These are phyloP conservation scores for Anisodus acutangulus DNA, from an alignment of 257 asterid genomes.

Conservation along the genomic window DNA sequence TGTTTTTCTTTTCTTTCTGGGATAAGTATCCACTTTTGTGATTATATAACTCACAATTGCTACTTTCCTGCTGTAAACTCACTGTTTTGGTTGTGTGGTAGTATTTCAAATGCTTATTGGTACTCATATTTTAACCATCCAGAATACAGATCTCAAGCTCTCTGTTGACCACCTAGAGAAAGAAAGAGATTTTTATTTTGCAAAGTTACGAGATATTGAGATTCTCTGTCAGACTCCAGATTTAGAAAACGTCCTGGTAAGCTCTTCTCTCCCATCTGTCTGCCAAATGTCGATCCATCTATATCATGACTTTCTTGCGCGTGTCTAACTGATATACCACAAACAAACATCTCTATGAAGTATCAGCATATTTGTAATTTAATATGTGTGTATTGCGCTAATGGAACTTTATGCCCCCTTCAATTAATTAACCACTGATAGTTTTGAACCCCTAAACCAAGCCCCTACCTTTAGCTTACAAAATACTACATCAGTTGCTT, in stretches of 20 bases:
- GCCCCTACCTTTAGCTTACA: background rate
- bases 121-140: conserved; percentile 31
- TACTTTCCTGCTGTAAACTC: background rate
- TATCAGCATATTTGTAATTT: background rate
- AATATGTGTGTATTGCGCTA: conserved; percentile 5
- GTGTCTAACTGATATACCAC: background rate
- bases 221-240: conserved; percentile 77
- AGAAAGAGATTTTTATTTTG: conserved; percentile 93
- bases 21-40: background rate
- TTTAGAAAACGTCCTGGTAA: conserved; percentile 64
- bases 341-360: background rate
- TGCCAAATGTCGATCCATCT: background rate
- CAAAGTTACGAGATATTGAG: conserved; percentile 79
- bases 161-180: conserved; percentile 81
- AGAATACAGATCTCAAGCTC: conserved; percentile 74
- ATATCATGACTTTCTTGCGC: background rate
- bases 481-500: conserved; percentile 7
- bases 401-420: background rate
- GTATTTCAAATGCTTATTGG: background rate
- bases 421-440: background rate
- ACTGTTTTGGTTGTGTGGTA: conserved; percentile 9
- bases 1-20: background rate
- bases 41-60: background rate
- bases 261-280: conserved; percentile 28
- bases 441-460: background rate